Percentiles rank a stretch among this genome's conserved stretches.
These are phyloP conservation scores for Suillus americanus DNA, from an alignment of 768 basidiomycete species.

Conservation along the genomic window DNA sequence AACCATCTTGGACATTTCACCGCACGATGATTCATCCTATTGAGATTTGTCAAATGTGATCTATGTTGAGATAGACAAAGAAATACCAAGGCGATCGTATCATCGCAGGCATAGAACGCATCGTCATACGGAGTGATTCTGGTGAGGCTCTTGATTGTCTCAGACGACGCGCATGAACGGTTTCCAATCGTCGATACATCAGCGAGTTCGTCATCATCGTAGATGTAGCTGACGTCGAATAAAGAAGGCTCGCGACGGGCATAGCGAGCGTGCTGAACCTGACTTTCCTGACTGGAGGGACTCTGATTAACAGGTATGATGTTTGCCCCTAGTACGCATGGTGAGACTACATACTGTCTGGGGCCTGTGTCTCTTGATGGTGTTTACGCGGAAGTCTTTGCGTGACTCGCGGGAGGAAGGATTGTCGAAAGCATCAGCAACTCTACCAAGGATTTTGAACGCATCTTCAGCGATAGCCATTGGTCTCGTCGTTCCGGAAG, in stretches of 20 bases:
- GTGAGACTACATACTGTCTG: constrained; percentile 19
- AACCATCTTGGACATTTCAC: constrained; percentile 28
- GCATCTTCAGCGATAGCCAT: constrained; percentile 15
- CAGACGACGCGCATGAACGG: constrained; percentile 15
- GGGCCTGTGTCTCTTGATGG: constrained; percentile 22
- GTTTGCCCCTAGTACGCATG: neutral
- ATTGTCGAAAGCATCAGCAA: constrained; percentile 31
- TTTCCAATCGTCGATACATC: constrained; percentile 1
- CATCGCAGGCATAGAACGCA: constrained; percentile 8
- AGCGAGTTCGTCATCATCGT: constrained; percentile 19
- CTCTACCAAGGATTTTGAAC: constrained; percentile 23
- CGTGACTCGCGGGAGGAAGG: constrained; percentile 18
- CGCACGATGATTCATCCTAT: constrained; percentile 4
- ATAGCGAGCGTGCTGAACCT: constrained; percentile 5
- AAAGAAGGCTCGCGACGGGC: constrained; percentile 12
- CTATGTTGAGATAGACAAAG: constrained; percentile 2
- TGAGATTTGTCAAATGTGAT: constrained; percentile 8
- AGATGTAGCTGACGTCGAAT: constrained; percentile 13
- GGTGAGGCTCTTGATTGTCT: neutral
- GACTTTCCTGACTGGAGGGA: constrained; percentile 17
- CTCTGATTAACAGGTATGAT: constrained; percentile 12
- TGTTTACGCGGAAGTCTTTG: constrained; percentile 21
- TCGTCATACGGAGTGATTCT: neutral
- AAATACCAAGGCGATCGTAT: constrained; percentile 17
- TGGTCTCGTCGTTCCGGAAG: neutral